phyloP scores from a whole-genome alignment of 2,329 filamentous ascomycete species.

The Falciphora oryzae region DNA sequence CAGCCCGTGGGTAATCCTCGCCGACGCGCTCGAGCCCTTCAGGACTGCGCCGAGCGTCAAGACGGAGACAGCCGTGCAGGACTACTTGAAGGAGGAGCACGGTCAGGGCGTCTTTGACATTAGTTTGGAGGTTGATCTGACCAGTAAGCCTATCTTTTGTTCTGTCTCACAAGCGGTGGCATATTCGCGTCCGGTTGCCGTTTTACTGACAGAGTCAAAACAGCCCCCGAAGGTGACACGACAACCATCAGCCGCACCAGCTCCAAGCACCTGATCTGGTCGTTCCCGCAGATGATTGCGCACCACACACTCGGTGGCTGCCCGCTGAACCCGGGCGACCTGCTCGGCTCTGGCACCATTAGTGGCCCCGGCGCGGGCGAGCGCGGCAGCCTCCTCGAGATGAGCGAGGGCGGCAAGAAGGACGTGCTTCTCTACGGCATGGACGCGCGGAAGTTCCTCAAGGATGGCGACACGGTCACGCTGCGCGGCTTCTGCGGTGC shows the following conservation, averaged over 20 bases:
- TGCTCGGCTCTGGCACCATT: constrained; percentile 76
- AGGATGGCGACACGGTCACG: constrained; percentile 39
- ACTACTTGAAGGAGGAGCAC: constrained; percentile 52
- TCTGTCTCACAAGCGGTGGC: too few relatives aligned
- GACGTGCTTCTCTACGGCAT: constrained; percentile 34
- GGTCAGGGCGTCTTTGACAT: constrained; percentile 37
- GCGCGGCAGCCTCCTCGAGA: constrained; percentile 39
- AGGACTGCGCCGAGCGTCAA: constrained; percentile 24
- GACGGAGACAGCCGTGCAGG: constrained; percentile 28
- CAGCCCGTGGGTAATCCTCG: constrained; percentile 71
- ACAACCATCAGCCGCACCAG: constrained; percentile 56
- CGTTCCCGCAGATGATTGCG: constrained; percentile 77
- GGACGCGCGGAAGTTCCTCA: constrained; percentile 36
- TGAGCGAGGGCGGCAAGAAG: constrained; percentile 39
- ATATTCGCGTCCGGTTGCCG: neutral
- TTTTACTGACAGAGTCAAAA: neutral
- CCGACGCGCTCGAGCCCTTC: constrained; percentile 64
- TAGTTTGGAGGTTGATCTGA: constrained; percentile 11
- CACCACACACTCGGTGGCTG: constrained; percentile 77
- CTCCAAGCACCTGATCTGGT: constrained; percentile 63
- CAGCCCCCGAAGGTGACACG: constrained; percentile 39
- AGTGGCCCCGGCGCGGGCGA: constrained; percentile 32
- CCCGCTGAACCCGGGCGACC: constrained; percentile 40
- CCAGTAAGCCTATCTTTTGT: neutral
- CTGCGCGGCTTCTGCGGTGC: constrained; percentile 33